phyloP scores from a whole-genome alignment of 1,284 basidiomycete species.

The Sporisorium exsertum region DNA sequence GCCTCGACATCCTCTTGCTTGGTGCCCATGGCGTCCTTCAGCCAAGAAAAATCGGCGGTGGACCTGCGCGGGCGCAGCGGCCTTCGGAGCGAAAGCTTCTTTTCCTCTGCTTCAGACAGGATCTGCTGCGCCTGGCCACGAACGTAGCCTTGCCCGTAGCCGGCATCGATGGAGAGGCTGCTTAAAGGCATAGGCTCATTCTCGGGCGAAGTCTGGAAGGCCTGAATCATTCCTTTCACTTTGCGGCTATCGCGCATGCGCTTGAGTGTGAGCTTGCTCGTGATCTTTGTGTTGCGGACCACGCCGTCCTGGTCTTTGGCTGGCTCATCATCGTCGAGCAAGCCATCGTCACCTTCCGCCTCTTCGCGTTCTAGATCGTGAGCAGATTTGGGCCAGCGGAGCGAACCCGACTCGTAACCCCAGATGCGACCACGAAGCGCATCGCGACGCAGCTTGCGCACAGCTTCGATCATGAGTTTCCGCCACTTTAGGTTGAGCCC shows the following conservation, averaged over 20 bases:
- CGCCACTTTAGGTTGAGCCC: slow-evolving; percentile 64
- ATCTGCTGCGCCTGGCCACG: slow-evolving; percentile 50
- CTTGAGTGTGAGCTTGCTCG: slow-evolving; percentile 56
- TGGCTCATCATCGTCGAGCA: neutral
- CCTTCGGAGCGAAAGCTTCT: slow-evolving; percentile 38
- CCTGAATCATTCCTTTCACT: slow-evolving; percentile 56
- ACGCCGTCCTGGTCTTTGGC: slow-evolving; percentile 17
- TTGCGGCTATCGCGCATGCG: slow-evolving; percentile 59
- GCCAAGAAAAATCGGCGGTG: slow-evolving; percentile 46
- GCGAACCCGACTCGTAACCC: slow-evolving; percentile 45
- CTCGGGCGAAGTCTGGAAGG: slow-evolving; percentile 51
- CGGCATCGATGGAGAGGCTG: slow-evolving; percentile 24
- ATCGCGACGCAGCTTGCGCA: slow-evolving; percentile 53
- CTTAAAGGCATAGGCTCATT: slow-evolving; percentile 23
- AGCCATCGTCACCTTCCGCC: slow-evolving; percentile 3
- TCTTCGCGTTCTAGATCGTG: slow-evolving; percentile 35
- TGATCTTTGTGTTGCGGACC: slow-evolving; percentile 31
- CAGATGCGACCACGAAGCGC: slow-evolving; percentile 60
- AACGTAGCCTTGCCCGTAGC: slow-evolving; percentile 54
- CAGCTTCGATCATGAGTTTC: slow-evolving; percentile 62
- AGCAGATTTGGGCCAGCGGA: slow-evolving; percentile 46
- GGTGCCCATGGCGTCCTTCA: slow-evolving; percentile 6
- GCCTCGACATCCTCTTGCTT: slow-evolving; percentile 43
- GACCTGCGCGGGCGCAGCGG: slow-evolving; percentile 40
- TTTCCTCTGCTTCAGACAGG: slow-evolving; percentile 42